Evolutionary conservation across 768 basidiomycete genomes (phyloP), one percentile per base, ranked within the genome.

Genomic region (Tylopilus intermedius): DNA sequence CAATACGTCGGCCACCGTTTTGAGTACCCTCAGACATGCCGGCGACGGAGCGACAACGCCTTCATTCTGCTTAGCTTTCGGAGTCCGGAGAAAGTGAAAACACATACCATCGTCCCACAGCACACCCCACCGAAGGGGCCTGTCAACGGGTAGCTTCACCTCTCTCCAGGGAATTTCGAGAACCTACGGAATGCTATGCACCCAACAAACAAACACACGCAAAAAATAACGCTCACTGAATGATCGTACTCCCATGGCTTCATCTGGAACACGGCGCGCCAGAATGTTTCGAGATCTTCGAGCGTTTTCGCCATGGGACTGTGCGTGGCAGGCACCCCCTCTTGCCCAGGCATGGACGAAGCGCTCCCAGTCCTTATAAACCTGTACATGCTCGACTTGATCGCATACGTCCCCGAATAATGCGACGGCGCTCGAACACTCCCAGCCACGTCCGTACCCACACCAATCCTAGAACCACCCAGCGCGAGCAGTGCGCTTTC

Each of bases 391-490:
- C 82, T 83, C 9, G 79, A 74, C 62, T 78, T 80, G 63, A 84
- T 74, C 8, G 78, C 71, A 65, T 82, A 86, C 2, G 85, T 67
- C 0, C 84, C 86, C 41, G 81, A 82, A 58, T 82, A 83, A 51
- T 84, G 79, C 1, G 85, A 78, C 3, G 86, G 86, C 8, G 77
- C 76, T 18, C 86, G 77, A 38, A 89, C 78, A 29, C 80, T 82
- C 3, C 86, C 87, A 9, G 80, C 85, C 21, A 87, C 82, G 53
- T 87, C 85, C 5, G 84, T 82, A 6, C 86, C 86, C 41, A 86
- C 71, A 1, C 84, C 84, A 21, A 84, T 72, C 44, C 81, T 74
- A 3, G 80, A 76, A 29, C 83, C 83, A 18, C 81, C 79, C 48
- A 77, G 70, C 0, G 84, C 83, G 15, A 87, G 71, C 0, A 86